Percentiles rank a stretch among this genome's conserved stretches.
Conservation (phyloP, 139 green algal species). For the Chlorella sp. region DNA sequence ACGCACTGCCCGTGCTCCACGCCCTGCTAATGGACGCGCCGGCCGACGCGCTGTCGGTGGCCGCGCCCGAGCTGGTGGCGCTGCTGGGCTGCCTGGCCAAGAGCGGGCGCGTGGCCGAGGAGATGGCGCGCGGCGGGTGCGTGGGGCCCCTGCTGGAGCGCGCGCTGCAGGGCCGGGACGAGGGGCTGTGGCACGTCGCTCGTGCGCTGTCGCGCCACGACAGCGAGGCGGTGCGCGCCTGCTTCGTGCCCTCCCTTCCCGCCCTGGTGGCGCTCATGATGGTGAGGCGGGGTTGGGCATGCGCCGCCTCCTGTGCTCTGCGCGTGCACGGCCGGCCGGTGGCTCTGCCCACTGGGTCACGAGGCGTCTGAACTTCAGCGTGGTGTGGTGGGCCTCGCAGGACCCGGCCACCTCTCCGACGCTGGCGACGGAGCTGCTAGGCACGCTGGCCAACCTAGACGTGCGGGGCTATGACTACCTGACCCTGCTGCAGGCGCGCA, state of each 20-base stretch:
- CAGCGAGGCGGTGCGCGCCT: slow-evolving; percentile 43
- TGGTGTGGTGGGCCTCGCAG: no score
- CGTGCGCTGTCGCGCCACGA: slow-evolving; percentile 63
- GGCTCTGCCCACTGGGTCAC: no score
- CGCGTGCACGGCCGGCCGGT: no score
- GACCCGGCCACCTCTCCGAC: no score
- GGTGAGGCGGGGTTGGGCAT: slow-evolving; percentile 16
- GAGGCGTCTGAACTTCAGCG: no score
- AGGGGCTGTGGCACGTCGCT: slow-evolving; percentile 85
- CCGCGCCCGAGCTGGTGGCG: slow-evolving; percentile 78
- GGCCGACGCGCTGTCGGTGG: slow-evolving; percentile 31
- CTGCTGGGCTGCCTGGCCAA: slow-evolving; percentile 84
- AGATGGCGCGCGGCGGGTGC: slow-evolving; percentile 63
- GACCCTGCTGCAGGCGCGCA: slow-evolving; percentile 51
- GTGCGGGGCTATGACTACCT: slow-evolving; percentile 74
- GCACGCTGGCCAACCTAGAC: slow-evolving; percentile 76
- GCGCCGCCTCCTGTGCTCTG: neutral
- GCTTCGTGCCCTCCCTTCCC: slow-evolving; percentile 68
- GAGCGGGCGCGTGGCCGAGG: slow-evolving; percentile 75
- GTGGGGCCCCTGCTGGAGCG: slow-evolving; percentile 67
- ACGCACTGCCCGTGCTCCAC: slow-evolving; percentile 37
- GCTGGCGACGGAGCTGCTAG: slow-evolving; percentile 85
- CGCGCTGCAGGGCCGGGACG: slow-evolving; percentile 52
- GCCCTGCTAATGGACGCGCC: slow-evolving; percentile 59
- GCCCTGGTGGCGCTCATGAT: slow-evolving; percentile 64